Conservation (phyloP, 208 protist genomes). For the Trypanosomatidae sp. region DNA sequence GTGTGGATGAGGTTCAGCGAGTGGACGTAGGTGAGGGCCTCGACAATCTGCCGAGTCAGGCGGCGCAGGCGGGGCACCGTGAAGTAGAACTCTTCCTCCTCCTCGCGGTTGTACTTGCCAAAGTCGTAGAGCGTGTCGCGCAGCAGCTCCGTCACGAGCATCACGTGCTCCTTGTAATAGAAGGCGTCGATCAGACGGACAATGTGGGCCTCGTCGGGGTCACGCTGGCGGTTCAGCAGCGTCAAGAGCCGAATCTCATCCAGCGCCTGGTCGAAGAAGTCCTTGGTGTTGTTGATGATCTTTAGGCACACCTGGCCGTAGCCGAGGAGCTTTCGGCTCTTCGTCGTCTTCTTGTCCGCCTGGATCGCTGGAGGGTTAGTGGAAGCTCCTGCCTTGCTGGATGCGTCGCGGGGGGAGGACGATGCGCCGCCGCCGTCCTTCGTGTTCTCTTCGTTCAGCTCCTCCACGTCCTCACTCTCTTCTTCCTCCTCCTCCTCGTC, state of each 20-base stretch:
- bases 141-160: slow-evolving; percentile 96
- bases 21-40: slow-evolving; percentile 93
- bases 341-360: too few species aligned
- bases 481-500: slow-evolving; percentile 46
- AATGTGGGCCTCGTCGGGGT: slow-evolving; percentile 89
- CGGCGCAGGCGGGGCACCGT: slow-evolving; percentile 90
- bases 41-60: slow-evolving; percentile 85
- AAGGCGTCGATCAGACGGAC: slow-evolving; percentile 94
- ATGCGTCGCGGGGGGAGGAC: too few species aligned
- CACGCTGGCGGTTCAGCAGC: slow-evolving; percentile 91
- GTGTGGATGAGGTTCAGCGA: slow-evolving; percentile 95
- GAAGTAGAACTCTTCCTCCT: slow-evolving; percentile 93
- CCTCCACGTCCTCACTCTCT: not conserved
- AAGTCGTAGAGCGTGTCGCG: slow-evolving; percentile 97
- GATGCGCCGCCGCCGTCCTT: too few species aligned
- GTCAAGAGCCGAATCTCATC: slow-evolving; percentile 97
- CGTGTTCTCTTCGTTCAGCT: slow-evolving; percentile 8
- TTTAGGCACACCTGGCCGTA: slow-evolving; percentile 94
- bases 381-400: too few species aligned
- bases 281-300: slow-evolving; percentile 98
- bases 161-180: slow-evolving; percentile 97
- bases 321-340: slow-evolving; percentile 48
- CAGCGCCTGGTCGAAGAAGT: slow-evolving; percentile 97
- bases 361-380: too few species aligned
- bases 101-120: slow-evolving; percentile 94